These are phyloP conservation scores for Alternaria arborescens DNA, from an alignment of 2,329 filamentous ascomycete genomes.

Conservation along the genomic window DNA sequence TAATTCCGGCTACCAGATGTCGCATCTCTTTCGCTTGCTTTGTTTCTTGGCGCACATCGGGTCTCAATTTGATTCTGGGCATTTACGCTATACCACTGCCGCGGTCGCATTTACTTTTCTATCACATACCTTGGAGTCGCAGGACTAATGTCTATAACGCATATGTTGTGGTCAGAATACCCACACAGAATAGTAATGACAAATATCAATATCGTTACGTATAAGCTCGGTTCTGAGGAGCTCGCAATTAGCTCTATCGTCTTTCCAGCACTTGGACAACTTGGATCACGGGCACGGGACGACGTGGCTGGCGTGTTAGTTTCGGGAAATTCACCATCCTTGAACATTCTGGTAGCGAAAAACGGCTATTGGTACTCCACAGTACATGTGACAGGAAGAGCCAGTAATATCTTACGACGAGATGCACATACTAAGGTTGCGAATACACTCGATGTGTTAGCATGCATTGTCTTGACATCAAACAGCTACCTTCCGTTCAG, in stretches of 20 bases:
- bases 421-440: background rate
- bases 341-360: slow-evolving; percentile 1
- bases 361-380: background rate
- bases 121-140: slow-evolving; percentile 4
- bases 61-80: slow-evolving; percentile 17
- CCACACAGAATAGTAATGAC: slow-evolving; percentile 14
- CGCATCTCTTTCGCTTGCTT: slow-evolving; percentile 11
- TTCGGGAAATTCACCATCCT: slow-evolving; percentile 1
- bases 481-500: background rate
- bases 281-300: background rate
- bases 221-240: background rate
- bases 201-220: background rate
- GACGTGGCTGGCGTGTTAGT: slow-evolving; percentile 14
- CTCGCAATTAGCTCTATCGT: background rate
- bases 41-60: slow-evolving; percentile 8
- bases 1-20: slow-evolving; percentile 26
- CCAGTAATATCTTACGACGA: background rate
- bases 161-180: slow-evolving; percentile 10
- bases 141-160: slow-evolving; percentile 15
- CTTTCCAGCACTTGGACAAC: background rate
- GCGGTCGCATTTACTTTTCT: slow-evolving; percentile 14
- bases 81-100: slow-evolving; percentile 28
- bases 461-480: background rate
- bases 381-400: background rate
- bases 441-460: background rate